phyloP scores from a whole-genome alignment of 2,329 filamentous ascomycete genomes.

The Hymenoscyphus fraxineus region DNA sequence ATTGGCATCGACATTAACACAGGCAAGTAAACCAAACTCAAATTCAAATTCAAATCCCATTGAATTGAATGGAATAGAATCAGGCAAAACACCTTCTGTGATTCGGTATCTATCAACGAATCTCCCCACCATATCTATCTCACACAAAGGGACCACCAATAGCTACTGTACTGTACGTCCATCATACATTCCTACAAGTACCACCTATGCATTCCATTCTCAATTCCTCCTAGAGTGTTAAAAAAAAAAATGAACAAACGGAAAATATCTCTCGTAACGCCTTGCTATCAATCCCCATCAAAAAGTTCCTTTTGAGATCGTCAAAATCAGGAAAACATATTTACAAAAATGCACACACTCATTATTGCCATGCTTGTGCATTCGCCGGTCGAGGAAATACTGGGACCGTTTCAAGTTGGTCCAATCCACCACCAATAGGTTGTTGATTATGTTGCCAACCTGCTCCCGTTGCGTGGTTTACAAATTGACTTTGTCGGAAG shows the following conservation, averaged over 20 bases:
- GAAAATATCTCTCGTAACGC: constrained; percentile 28
- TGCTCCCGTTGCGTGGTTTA: constrained; percentile 82
- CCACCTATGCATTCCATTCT: neutral
- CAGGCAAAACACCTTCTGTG: too few relatives aligned
- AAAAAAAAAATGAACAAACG: constrained; percentile 7
- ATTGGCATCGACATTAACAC: too few relatives aligned
- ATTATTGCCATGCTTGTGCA: constrained; percentile 56
- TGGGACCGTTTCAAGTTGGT: constrained; percentile 73
- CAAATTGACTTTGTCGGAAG: constrained; percentile 85
- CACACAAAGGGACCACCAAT: too few relatives aligned
- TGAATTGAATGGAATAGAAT: too few relatives aligned
- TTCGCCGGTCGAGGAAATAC: constrained; percentile 79
- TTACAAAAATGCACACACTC: constrained; percentile 10
- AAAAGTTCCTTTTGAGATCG: constrained; percentile 6
- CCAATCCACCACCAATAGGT: constrained; percentile 75
- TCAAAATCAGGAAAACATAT: constrained; percentile 14
- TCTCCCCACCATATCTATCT: too few relatives aligned
- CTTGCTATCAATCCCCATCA: constrained; percentile 27
- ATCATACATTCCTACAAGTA: neutral
- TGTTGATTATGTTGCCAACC: constrained; percentile 82
- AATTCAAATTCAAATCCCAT: too few relatives aligned
- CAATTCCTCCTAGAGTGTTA: neutral
- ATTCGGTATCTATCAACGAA: too few relatives aligned
- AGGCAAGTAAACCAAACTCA: too few relatives aligned
- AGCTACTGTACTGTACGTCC: too few relatives aligned